Percentiles rank a stretch among this genome's conserved stretches.
Conservation (phyloP, 2,329 filamentous ascomycete genomes). For the Talaromyces albobiverticillius region DNA sequence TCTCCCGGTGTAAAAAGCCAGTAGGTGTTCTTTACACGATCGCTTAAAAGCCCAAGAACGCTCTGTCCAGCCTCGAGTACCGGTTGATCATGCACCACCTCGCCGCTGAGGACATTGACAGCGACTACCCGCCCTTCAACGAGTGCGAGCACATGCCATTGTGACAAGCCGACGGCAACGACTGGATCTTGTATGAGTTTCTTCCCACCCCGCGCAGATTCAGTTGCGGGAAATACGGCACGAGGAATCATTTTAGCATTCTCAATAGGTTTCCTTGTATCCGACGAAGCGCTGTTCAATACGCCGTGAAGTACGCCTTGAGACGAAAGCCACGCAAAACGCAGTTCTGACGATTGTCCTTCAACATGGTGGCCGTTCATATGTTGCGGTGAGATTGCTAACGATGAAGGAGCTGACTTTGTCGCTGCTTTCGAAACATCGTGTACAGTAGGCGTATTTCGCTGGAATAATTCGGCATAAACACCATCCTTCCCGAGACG, state of each 20-base stretch:
- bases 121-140: constrained; percentile 80
- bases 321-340: constrained; percentile 84
- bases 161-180: constrained; percentile 77
- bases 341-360: constrained; percentile 47
- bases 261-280: constrained; percentile 72
- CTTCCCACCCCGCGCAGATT: constrained; percentile 62
- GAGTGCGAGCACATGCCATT: constrained; percentile 87
- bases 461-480: constrained; percentile 84
- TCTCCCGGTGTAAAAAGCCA: constrained; percentile 92
- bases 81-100: constrained; percentile 81
- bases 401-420: constrained; percentile 58
- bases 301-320: constrained; percentile 88
- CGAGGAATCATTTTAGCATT: constrained; percentile 75
- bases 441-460: constrained; percentile 74
- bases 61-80: constrained; percentile 77
- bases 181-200: constrained; percentile 69
- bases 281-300: constrained; percentile 62
- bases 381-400: constrained; percentile 75
- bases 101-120: constrained; percentile 81
- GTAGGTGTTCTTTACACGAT: constrained; percentile 92
- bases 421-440: constrained; percentile 66
- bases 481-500: constrained; percentile 74
- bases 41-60: constrained; percentile 79
- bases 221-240: constrained; percentile 68
- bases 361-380: constrained; percentile 59